Conservation (phyloP, 495 filamentous ascomycete genomes). For the Penicillium angulare region DNA sequence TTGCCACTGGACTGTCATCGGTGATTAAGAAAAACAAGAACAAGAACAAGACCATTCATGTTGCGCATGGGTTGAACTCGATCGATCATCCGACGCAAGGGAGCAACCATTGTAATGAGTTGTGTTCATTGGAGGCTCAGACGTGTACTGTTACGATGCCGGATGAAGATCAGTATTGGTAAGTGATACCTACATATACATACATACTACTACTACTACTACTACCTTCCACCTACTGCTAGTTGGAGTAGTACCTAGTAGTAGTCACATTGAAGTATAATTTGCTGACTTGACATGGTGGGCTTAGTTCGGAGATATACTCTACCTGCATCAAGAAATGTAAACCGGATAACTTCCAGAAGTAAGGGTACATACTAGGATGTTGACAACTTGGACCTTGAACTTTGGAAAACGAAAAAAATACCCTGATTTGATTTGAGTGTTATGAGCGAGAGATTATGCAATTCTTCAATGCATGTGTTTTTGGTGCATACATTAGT, state of each 20-base stretch:
- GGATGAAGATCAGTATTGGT: slow-evolving; percentile 31
- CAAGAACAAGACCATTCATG: not conserved
- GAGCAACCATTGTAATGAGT: slow-evolving; percentile 24
- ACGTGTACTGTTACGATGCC: slow-evolving; percentile 29
- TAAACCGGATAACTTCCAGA: slow-evolving; percentile 16
- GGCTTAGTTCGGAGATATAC: slow-evolving; percentile 20
- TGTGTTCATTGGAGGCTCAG: slow-evolving; percentile 27
- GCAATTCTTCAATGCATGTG: too few relatives aligned
- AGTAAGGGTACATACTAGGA: not conserved
- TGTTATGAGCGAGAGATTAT: too few relatives aligned
- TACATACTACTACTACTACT: too few relatives aligned
- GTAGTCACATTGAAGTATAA: not conserved
- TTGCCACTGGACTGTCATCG: slow-evolving; percentile 13
- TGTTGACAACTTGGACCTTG: not conserved
- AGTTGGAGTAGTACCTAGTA: too few relatives aligned
- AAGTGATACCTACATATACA: too few relatives aligned
- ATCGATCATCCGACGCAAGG: not conserved
- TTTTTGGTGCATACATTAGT: too few relatives aligned
- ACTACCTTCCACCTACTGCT: too few relatives aligned
- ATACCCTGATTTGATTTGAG: not conserved
- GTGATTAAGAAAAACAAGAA: slow-evolving; percentile 6
- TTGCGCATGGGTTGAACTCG: slow-evolving; percentile 1
- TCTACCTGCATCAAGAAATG: slow-evolving; percentile 24
- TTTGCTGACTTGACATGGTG: not conserved
- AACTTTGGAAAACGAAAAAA: not conserved